phyloP scores from a whole-genome alignment of 2,329 filamentous ascomycete genomes.

The Diaporthe nobilis region DNA sequence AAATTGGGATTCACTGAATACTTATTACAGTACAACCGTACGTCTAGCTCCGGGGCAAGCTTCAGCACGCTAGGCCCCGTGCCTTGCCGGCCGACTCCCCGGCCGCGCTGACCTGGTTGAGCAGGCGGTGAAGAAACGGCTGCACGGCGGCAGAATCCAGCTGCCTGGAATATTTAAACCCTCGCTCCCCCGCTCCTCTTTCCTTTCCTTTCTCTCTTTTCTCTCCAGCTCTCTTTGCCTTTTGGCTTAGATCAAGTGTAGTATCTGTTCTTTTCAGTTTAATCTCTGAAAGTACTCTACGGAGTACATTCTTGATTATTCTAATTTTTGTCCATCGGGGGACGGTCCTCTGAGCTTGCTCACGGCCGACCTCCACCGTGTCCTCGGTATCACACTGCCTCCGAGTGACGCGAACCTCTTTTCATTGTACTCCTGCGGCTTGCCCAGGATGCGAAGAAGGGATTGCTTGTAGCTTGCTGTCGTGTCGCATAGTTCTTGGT shows the following conservation, averaged over 20 bases:
- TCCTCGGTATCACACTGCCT: constrained; percentile 81
- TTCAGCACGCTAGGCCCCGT: not conserved
- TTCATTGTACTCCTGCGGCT: constrained; percentile 69
- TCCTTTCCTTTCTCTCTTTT: constrained; percentile 1
- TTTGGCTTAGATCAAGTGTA: constrained; percentile 78
- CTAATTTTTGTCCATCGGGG: constrained; percentile 75
- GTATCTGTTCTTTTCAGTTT: constrained; percentile 89
- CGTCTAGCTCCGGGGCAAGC: constrained; percentile 3
- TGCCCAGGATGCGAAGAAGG: constrained; percentile 69
- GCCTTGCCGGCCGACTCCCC: not conserved
- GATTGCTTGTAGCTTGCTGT: not conserved
- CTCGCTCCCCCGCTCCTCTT: constrained; percentile 44
- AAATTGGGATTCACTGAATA: not conserved
- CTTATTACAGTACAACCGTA: not conserved
- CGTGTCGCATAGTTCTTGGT: not conserved
- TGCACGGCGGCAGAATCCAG: constrained; percentile 17
- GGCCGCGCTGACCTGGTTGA: not conserved
- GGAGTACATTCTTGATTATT: constrained; percentile 77
- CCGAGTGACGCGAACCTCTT: constrained; percentile 76
- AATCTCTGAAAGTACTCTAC: constrained; percentile 81
- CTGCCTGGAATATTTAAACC: constrained; percentile 28
- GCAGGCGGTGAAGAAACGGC: constrained; percentile 6
- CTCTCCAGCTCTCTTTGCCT: constrained; percentile 35
- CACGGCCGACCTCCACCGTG: constrained; percentile 73
- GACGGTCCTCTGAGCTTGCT: constrained; percentile 76